A percentile compares a stretch with the other conserved stretches of the same genome.
These are phyloP conservation scores for Suaeda aralocaspica DNA, from an alignment of 148 eudicot genomes.

Conservation along the genomic window DNA sequence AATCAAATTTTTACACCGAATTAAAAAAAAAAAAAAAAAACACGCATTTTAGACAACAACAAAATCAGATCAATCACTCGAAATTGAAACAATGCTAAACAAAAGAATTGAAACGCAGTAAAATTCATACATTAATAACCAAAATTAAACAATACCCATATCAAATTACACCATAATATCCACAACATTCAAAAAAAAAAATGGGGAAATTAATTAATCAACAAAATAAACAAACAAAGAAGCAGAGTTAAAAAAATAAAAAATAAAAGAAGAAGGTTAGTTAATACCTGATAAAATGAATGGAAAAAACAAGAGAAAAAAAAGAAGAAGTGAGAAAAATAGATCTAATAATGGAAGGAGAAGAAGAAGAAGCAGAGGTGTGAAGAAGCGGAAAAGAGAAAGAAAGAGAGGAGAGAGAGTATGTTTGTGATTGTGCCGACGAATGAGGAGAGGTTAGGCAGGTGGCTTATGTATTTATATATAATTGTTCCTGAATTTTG, in stretches of 20 bases:
- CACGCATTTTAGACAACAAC: too few relatives aligned
- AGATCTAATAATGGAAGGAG: background rate
- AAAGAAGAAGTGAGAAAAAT: background rate
- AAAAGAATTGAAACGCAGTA: constrained; percentile 17
- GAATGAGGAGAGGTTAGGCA: constrained; percentile 25
- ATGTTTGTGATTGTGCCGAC: constrained; percentile 21
- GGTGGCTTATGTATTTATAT: constrained; percentile 20
- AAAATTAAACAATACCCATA: constrained; percentile 23
- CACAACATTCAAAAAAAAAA: background rate
- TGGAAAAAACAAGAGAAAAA: background rate
- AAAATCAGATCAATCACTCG: background rate
- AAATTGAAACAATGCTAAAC: constrained; percentile 19
- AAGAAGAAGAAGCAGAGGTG: background rate
- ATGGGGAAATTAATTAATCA: background rate
- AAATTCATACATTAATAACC: background rate
- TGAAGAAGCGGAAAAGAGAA: background rate
- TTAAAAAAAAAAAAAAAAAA: too few relatives aligned
- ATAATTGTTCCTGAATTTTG: constrained; percentile 14
- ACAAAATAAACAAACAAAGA: background rate
- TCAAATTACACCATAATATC: constrained; percentile 2
- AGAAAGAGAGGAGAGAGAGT: background rate
- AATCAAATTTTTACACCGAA: background rate
- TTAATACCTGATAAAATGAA: constrained; percentile 17
- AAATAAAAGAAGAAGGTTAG: background rate
- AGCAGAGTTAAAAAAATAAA: background rate